Percentiles rank a stretch among this genome's conserved stretches.
Conservation (phyloP, 1,284 basidiomycete genomes). For the Rhodotorula sp. region DNA sequence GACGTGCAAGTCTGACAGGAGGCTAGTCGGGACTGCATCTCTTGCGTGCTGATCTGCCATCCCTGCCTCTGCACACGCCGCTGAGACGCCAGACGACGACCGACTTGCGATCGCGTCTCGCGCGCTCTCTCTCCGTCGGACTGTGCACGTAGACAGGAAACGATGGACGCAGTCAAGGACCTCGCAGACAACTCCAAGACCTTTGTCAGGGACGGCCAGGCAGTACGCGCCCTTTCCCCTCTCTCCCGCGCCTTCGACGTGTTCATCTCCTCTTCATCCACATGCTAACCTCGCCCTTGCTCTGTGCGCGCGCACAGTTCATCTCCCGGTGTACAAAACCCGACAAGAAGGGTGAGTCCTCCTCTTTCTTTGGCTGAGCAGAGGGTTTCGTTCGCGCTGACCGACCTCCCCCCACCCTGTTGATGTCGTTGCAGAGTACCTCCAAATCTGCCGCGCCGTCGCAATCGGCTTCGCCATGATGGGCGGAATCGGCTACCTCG, state of each 20-base stretch:
- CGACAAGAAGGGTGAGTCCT: constrained; percentile 75
- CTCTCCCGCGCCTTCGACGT: not conserved
- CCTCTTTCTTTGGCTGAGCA: not conserved
- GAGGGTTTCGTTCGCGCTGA: not conserved
- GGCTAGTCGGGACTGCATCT: constrained; percentile 11
- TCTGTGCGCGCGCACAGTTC: constrained; percentile 62
- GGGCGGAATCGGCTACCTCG: constrained; percentile 67
- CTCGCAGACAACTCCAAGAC: constrained; percentile 87
- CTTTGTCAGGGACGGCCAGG: constrained; percentile 88
- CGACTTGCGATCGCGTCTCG: no score
- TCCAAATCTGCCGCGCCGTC: constrained; percentile 87
- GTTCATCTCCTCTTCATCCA: not conserved
- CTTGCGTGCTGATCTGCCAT: not conserved
- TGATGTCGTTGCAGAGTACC: constrained; percentile 64
- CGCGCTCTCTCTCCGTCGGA: not conserved
- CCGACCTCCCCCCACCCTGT: not conserved
- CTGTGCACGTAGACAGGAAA: not conserved
- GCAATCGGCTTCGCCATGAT: constrained; percentile 93
- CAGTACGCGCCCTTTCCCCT: constrained; percentile 58
- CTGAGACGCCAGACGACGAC: not conserved
- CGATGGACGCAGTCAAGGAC: constrained; percentile 75
- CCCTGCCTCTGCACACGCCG: no score
- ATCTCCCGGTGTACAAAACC: constrained; percentile 97
- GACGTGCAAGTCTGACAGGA: constrained; percentile 60
- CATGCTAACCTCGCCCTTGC: no score